These are phyloP conservation scores for Maudiozyma saulgeensis DNA, from an alignment of 805 yeast species.

Conservation along the genomic window DNA sequence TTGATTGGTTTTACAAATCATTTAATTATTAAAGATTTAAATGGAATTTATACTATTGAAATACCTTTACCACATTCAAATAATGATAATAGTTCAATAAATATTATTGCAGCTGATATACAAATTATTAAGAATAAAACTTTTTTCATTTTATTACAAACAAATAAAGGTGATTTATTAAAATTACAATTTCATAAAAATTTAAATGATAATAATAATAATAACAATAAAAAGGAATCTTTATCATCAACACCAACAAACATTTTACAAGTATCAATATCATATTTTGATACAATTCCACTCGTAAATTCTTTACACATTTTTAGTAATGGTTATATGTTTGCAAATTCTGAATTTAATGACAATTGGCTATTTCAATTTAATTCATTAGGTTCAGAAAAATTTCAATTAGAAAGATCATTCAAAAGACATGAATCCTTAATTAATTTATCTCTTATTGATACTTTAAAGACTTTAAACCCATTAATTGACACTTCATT, in stretches of 20 bases:
- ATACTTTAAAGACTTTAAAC: constrained; percentile 35
- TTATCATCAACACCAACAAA: constrained; percentile 24
- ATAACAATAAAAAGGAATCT: no score
- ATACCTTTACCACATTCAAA: constrained; percentile 46
- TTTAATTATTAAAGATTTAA: constrained; percentile 42
- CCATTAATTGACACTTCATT: constrained; percentile 34
- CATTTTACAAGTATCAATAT: constrained; percentile 31
- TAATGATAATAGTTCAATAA: constrained; percentile 15
- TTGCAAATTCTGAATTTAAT: constrained; percentile 52
- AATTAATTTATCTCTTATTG: constrained; percentile 52
- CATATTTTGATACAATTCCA: constrained; percentile 73
- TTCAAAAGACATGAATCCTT: constrained; percentile 26
- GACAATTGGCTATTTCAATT: constrained; percentile 70
- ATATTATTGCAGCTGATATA: constrained; percentile 47
- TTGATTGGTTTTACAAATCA: constrained; percentile 51
- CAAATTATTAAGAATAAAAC: constrained; percentile 48
- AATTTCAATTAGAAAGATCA: constrained; percentile 5
- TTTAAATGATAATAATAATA: constrained; percentile 6
- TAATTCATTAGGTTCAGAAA: constrained; percentile 55
- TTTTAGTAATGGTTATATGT: constrained; percentile 67
- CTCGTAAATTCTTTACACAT: constrained; percentile 46
- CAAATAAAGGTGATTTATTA: constrained; percentile 63
- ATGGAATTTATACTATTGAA: constrained; percentile 27
- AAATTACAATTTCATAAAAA: constrained; percentile 49
- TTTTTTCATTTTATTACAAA: constrained; percentile 65